phyloP scores from a whole-genome alignment of 768 basidiomycete genomes.

The Trametes cinnabarina region DNA sequence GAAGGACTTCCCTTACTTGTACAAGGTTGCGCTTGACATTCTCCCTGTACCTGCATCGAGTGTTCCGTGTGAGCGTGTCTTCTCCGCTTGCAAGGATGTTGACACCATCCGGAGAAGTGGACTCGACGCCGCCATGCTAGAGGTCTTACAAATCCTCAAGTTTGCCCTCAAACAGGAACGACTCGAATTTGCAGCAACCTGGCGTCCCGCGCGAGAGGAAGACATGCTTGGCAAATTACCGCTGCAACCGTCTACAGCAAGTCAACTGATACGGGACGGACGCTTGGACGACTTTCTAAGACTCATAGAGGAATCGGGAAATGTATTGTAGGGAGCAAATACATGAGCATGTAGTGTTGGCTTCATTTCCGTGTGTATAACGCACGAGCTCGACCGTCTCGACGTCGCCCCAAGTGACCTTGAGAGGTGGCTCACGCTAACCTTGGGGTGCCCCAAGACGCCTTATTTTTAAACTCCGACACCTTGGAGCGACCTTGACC shows the following conservation, averaged over 20 bases:
- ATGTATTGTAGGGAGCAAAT: neutral
- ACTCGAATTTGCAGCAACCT: neutral
- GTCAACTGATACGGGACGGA: neutral
- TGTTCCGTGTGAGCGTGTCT: constrained; percentile 20
- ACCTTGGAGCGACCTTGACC: neutral
- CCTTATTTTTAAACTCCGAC: neutral
- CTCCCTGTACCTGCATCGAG: constrained; percentile 17
- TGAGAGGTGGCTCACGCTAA: neutral
- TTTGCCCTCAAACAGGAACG: neutral
- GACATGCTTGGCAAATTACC: neutral
- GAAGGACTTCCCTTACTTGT: constrained; percentile 7
- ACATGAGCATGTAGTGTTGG: neutral
- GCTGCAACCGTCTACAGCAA: neutral
- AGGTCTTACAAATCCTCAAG: constrained; percentile 16
- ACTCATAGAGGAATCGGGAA: neutral
- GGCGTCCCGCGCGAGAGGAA: neutral
- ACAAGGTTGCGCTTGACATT: constrained; percentile 15
- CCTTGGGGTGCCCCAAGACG: neutral
- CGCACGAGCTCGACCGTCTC: neutral
- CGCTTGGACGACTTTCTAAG: neutral
- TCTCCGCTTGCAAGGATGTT: constrained; percentile 17
- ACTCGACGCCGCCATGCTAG: constrained; percentile 4
- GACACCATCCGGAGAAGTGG: constrained; percentile 6
- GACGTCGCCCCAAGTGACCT: neutral
- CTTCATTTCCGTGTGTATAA: neutral